Percentiles rank a stretch among this genome's conserved stretches.
These are phyloP conservation scores for Rhododendron ferrugineum DNA, from an alignment of 148 eudicot species.

Conservation along the genomic window DNA sequence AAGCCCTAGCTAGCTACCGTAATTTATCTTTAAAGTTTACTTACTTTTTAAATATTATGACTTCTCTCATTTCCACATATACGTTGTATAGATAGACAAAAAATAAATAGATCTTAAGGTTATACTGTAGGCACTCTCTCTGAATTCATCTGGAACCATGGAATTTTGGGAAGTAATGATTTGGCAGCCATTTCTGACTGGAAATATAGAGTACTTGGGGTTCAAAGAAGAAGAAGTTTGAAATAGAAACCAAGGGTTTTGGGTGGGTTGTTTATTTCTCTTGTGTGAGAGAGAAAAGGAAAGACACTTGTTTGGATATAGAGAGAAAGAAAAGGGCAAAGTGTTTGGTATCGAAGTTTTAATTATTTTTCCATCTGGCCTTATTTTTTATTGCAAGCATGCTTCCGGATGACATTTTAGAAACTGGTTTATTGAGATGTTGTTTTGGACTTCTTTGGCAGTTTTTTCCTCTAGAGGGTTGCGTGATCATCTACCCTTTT, in stretches of 20 bases:
- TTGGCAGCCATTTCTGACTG: constrained; percentile 8
- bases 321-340: neutral
- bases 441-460: neutral
- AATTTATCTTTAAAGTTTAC: constrained; percentile 7
- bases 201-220: neutral
- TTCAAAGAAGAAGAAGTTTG: neutral
- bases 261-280: neutral
- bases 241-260: neutral
- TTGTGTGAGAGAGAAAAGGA: neutral
- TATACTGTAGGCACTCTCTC: neutral
- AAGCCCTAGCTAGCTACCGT: constrained; percentile 6
- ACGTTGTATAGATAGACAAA: constrained; percentile 18
- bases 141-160: neutral
- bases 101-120: constrained; percentile 1
- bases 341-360: neutral
- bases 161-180: constrained; percentile 5
- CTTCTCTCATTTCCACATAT: constrained; percentile 1
- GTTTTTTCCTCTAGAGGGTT: neutral
- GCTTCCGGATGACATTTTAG: neutral
- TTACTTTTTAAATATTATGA: neutral
- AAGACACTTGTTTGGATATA: neutral
- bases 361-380: constrained; percentile 7
- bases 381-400: constrained; percentile 3
- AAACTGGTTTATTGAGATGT: neutral
- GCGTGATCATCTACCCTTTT: neutral